These are phyloP conservation scores for Sporisorium graminicola DNA, from an alignment of 1,284 basidiomycete species.

Conservation along the genomic window DNA sequence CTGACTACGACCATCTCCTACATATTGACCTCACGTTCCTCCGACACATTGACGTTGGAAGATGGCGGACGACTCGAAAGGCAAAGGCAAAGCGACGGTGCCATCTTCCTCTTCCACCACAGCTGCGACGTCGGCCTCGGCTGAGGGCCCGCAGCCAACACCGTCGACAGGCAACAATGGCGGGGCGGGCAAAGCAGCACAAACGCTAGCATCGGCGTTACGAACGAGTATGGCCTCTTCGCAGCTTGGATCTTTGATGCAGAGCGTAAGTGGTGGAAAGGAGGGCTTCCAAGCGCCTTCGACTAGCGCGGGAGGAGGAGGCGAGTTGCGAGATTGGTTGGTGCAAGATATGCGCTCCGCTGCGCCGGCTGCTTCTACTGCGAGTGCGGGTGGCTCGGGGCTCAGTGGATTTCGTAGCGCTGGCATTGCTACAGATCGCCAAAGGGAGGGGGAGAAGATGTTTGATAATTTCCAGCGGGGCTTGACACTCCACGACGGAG, in stretches of 20 bases:
- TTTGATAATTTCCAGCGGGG: slow-evolving; percentile 26
- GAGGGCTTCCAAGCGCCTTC: slow-evolving; percentile 6
- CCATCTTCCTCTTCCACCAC: not conserved
- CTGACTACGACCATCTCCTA: not conserved
- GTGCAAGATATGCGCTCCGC: slow-evolving; percentile 24
- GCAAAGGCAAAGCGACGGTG: slow-evolving; percentile 32
- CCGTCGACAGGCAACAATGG: not conserved
- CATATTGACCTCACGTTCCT: not conserved
- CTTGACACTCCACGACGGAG: slow-evolving; percentile 4
- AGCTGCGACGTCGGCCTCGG: not conserved
- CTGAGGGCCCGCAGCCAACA: not conserved
- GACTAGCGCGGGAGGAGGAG: not conserved
- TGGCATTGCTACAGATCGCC: not conserved
- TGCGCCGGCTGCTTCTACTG: not conserved
- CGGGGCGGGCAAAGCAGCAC: slow-evolving; percentile 15
- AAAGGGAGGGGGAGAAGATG: slow-evolving; percentile 3
- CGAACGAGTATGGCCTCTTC: slow-evolving; percentile 29
- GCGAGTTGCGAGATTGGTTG: slow-evolving; percentile 31
- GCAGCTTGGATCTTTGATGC: slow-evolving; percentile 38
- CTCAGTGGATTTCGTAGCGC: not conserved
- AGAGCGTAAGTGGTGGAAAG: slow-evolving; percentile 20
- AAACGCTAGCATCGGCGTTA: slow-evolving; percentile 24
- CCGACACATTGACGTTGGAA: not conserved
- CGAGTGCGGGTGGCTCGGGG: not conserved
- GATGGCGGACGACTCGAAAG: slow-evolving; percentile 29